These are phyloP conservation scores for Boletus insuetus DNA, from an alignment of 768 basidiomycete species.

Conservation along the genomic window DNA sequence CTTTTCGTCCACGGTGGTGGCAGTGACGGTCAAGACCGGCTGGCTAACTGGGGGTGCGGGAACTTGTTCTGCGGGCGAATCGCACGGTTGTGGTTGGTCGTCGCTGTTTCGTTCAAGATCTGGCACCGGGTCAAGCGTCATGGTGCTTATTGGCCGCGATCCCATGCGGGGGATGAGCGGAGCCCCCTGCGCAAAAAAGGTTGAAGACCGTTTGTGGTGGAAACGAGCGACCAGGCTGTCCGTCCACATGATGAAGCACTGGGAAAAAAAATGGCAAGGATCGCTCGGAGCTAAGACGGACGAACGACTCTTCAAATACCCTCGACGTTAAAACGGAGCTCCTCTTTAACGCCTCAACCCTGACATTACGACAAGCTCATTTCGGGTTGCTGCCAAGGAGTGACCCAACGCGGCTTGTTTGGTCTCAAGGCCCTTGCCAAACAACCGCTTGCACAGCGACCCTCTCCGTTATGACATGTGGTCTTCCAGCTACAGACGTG, in stretches of 20 bases:
- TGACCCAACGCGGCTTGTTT: not conserved
- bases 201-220: slow-evolving; percentile 11
- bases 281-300: too few species aligned
- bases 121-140: slow-evolving; percentile 8
- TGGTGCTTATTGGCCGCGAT: slow-evolving; percentile 2
- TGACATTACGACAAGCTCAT: not conserved
- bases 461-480: not conserved
- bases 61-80: not conserved
- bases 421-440: not conserved
- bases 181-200: slow-evolving; percentile 5
- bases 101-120: slow-evolving; percentile 2
- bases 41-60: not conserved
- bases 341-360: not conserved
- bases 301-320: not conserved
- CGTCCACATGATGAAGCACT: slow-evolving; percentile 9
- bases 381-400: not conserved
- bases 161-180: slow-evolving; percentile 14
- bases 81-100: not conserved
- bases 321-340: too few species aligned
- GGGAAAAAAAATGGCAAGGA: not conserved
- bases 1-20: not conserved
- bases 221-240: slow-evolving; percentile 13
- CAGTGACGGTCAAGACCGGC: not conserved
- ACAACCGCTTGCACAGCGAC: not conserved
- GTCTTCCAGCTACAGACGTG: slow-evolving; percentile 13